Base-by-base conservation (phyloP, 2,329 filamentous ascomycete genomes). In the Cercospora berteroae region DNA sequence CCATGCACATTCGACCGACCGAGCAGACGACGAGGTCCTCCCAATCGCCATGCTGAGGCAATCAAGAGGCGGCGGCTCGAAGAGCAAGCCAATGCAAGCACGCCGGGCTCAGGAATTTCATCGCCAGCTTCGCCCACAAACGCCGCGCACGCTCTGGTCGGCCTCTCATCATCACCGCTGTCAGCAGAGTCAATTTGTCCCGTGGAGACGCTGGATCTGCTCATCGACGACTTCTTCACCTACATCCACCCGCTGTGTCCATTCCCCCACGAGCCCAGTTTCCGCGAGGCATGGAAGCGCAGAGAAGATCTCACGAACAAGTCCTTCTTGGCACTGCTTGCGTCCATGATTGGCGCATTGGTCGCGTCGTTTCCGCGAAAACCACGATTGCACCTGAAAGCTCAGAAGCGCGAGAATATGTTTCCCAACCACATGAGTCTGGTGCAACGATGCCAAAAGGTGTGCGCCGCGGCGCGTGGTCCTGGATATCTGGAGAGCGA, bases 221-320 rank as follows among this genome's bases (percentile, higher is more conserved):
- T 93, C 16, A 86, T 94, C 66, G 89, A 93, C 77, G 91, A 94
- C 80, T 94, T 92, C 83, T 94, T 93, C 79, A 92, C 89, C 18
- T 93, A 93, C 76, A 89, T 93, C 63, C 90, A 93, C 73, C 91
- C 91, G 1, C 83, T 94, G 8, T 87, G 87, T 66, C 91, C 91
- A 0, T 93, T 94, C 66, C 91, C 91, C 0, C 91, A 94, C 77
- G 90, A 93, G 75, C 90, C 90, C 0, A 90, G 89, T 4, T 93
- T 94, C 77, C 86, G 90, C 23, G 85, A 88, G 69, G 88, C 88
- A 1, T 91, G 92, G 77, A 83, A 84, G 7, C 84, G 85, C 64
- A 84, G 90, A 36, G 87, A 91, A 74, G 90, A 93, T 75, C 83
- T 88, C 62, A 85, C 83, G 6, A 88, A 87, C 70, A 86, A 87